Base-by-base conservation (phyloP, 768 basidiomycete species). In the Hygrophorus pudorinus region DNA sequence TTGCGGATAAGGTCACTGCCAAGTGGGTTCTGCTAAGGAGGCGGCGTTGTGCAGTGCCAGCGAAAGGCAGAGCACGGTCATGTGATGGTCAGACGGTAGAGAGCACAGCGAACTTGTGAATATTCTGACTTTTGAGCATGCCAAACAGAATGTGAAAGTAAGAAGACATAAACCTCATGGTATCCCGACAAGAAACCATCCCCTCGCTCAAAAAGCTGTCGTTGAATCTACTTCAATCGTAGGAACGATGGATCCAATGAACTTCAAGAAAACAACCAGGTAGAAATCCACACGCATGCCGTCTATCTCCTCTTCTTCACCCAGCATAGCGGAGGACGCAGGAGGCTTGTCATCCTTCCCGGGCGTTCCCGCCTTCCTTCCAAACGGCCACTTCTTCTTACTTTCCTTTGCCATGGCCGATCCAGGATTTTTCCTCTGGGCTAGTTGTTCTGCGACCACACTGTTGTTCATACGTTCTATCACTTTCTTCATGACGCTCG, bases 401-500 rank as follows among this genome's bases (percentile, higher is more conserved):
- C 76, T 76, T 42, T 59, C 67, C 46, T 60, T 61, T 16, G 60
- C 48, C 16, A 57, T 51, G 13, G 61, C 41, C 6, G 50, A 38
- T 4, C 43, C 48, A 1, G 66, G 60, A 21, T 62, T 56, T 54
- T 78, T 79, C 50, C 76, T 75, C 48, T 77, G 72, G 12, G 81
- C 79, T 14, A 87, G 73, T 60, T 91, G 87, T 59, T 87, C 81
- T 48, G 82, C 87, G 44, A 85, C 73, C 20, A 91, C 84, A 49
- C 80, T 80, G 52, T 76, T 78, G 64, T 98, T 96, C 92, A 98
- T 97, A 46, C 94, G 78, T 62, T 98, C 94, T 58, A 98, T 97
- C 49, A 98, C 90, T 62, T 97, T 98, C 76, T 96, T 97, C 96
- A 99, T 99, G 46, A 99, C 96, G 61, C 83, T 89, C 1, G 92